Conservation (phyloP, 2,329 filamentous ascomycete species). For the Phialocephala subalpina region DNA sequence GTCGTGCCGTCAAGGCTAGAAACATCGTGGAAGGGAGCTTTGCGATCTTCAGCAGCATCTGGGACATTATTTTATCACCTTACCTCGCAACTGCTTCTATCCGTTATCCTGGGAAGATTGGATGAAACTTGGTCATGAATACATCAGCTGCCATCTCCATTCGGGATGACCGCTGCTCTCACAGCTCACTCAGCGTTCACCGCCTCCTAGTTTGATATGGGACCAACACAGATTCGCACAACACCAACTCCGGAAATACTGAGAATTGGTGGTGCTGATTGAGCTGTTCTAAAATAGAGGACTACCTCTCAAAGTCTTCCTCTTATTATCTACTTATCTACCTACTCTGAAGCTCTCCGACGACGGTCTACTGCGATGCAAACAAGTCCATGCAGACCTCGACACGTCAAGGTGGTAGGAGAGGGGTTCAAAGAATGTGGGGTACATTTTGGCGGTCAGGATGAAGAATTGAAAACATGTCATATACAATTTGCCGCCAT, state of each 20-base stretch:
- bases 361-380: constrained; percentile 21
- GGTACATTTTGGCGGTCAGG: constrained; percentile 39
- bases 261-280: background rate
- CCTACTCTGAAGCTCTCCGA: background rate
- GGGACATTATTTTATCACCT: background rate
- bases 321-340: constrained; percentile 2
- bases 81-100: background rate
- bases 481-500: constrained; percentile 11
- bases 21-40: constrained; percentile 14
- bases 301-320: constrained; percentile 2
- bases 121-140: background rate
- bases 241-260: constrained; percentile 20
- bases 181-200: constrained; percentile 26
- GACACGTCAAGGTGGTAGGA: constrained; percentile 30
- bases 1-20: constrained; percentile 24
- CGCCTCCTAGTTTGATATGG: constrained; percentile 12
- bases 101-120: background rate
- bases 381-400: constrained; percentile 23
- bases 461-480: constrained; percentile 22
- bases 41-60: constrained; percentile 11
- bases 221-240: constrained; percentile 8
- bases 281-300: constrained; percentile 6
- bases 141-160: constrained; percentile 17
- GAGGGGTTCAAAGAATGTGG: constrained; percentile 35
- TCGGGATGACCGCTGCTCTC: constrained; percentile 17